Base-by-base conservation (phyloP, 495 filamentous ascomycete species). In the Massariosphaeria phaeospora region DNA sequence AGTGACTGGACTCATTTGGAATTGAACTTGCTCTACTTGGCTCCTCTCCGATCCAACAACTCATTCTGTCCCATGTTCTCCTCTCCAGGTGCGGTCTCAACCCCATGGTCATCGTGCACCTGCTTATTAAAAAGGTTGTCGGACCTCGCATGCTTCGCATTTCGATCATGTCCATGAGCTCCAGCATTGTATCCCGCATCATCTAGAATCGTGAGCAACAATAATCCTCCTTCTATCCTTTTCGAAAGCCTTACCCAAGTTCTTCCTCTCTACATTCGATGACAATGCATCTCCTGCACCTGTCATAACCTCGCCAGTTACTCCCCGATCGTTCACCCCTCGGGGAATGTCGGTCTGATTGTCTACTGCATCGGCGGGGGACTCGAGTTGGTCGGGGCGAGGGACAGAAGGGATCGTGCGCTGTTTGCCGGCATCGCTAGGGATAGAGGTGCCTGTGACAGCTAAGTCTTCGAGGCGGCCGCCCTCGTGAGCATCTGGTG, bases 401-500 rank as follows among this genome's bases (percentile, higher is more conserved):
- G 80, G 75, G 11, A 78, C 75, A 11, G 80, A 82, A 21, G 79
- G 76, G 52, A 82, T 77, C 17, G 65, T 75, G 64, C 71, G 71
- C 62, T 73, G 72, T 12, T 70, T 68, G 53, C 75, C 77, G 17
- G 79, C 77, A 58, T 80, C 76, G 44, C 75, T 73, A 55, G 78
- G 79, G 25, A 81, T 75, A 1, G 50, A 66, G 12, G 77, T 83
- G 53, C 79, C 79, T 0, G 65, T 62, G 12, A 69, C 63, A 40
- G 79, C 79, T 74, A 82, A 80, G 24, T 81, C 73, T 34, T 65
- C 68, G 44, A 75, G 67, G 45, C 65, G 57, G 21, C 72, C 72
- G 43, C 73, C 71, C 62, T 69, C 31, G 30, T 63, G 55, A 10
- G 62, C 44, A 29, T 62, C 52, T 52, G 41, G 21, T 50, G 48